These are phyloP conservation scores for Erodium texanum DNA, from an alignment of 441 rosid genomes.

Conservation along the genomic window DNA sequence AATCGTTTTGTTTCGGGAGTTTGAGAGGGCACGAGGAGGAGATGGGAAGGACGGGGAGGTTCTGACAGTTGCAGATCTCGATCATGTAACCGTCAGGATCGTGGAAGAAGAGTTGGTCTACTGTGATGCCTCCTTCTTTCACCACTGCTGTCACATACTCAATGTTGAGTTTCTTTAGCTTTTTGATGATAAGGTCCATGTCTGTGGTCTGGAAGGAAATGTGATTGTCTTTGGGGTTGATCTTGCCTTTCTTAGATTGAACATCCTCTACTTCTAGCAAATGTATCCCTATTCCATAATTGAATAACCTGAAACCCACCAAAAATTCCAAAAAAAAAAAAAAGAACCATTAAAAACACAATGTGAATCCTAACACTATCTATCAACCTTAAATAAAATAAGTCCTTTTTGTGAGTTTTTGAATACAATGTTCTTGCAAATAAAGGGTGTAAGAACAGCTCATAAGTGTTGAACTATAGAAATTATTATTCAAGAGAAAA, in stretches of 20 bases:
- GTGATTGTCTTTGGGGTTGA: slow-evolving; percentile 23
- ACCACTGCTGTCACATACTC: slow-evolving; percentile 19
- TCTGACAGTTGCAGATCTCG: slow-evolving; percentile 22
- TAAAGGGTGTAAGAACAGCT: not conserved
- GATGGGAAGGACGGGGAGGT: slow-evolving; percentile 20
- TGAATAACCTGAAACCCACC: slow-evolving; percentile 16
- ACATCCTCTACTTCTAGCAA: slow-evolving; percentile 17
- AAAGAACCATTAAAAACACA: too few relatives aligned
- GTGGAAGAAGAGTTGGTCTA: slow-evolving; percentile 23
- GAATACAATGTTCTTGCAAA: not conserved
- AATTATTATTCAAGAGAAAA: too few relatives aligned
- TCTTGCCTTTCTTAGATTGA: slow-evolving; percentile 11
- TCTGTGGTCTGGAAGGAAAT: slow-evolving; percentile 21
- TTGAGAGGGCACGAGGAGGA: too few relatives aligned
- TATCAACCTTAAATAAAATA: too few relatives aligned
- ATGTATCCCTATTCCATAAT: slow-evolving; percentile 20
- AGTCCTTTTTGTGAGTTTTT: not conserved
- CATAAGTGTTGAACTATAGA: too few relatives aligned
- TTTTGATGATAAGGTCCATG: slow-evolving; percentile 6
- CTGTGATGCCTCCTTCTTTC: slow-evolving; percentile 17
- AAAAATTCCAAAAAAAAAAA: not conserved
- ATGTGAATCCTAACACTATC: too few relatives aligned
- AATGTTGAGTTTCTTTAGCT: slow-evolving; percentile 13
- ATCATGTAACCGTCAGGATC: slow-evolving; percentile 22
- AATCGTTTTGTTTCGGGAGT: not conserved